phyloP scores from a whole-genome alignment of 108 stramenopile species.

The Pseudonitzschia delicatissima region DNA sequence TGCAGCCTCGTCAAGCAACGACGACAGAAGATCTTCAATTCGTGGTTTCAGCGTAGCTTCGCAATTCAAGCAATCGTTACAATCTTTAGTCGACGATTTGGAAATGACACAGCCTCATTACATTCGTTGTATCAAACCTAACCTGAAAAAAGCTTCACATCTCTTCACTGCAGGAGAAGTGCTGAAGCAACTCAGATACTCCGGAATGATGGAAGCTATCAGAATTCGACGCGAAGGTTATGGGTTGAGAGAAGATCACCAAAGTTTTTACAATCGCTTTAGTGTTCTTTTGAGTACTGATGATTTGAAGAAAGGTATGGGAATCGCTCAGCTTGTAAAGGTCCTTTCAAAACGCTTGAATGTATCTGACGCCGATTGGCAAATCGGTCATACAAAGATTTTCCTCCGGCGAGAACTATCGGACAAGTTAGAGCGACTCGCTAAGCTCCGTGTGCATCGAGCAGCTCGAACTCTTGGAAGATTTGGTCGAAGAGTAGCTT shows the following conservation, averaged over 20 bases:
- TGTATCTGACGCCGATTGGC: constrained; percentile 87
- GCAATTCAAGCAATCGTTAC: constrained; percentile 84
- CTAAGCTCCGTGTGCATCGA: constrained; percentile 61
- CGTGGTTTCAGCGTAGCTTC: constrained; percentile 83
- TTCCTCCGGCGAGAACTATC: constrained; percentile 82
- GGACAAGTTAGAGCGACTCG: constrained; percentile 75
- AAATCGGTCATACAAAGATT: constrained; percentile 89
- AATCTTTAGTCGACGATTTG: constrained; percentile 74
- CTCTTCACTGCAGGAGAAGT: constrained; percentile 77
- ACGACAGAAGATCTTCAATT: constrained; percentile 62
- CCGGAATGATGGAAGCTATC: constrained; percentile 99
- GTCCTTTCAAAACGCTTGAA: constrained; percentile 69
- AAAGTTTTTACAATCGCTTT: constrained; percentile 82
- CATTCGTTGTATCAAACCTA: constrained; percentile 93
- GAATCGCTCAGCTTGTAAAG: constrained; percentile 72
- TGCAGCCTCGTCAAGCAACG: constrained; percentile 9
- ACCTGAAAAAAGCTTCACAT: constrained; percentile 64
- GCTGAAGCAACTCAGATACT: constrained; percentile 89
- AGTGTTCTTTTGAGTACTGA: constrained; percentile 65
- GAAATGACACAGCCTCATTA: constrained; percentile 89
- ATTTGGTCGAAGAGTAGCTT: constrained; percentile 59
- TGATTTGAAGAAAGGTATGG: constrained; percentile 50
- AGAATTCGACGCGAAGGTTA: constrained; percentile 94
- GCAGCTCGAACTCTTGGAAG: constrained; percentile 64
- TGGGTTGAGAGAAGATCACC: constrained; percentile 85